Evolutionary conservation across 129 eudicot species (phyloP).

Genomic region (Tagetes erecta): DNA sequence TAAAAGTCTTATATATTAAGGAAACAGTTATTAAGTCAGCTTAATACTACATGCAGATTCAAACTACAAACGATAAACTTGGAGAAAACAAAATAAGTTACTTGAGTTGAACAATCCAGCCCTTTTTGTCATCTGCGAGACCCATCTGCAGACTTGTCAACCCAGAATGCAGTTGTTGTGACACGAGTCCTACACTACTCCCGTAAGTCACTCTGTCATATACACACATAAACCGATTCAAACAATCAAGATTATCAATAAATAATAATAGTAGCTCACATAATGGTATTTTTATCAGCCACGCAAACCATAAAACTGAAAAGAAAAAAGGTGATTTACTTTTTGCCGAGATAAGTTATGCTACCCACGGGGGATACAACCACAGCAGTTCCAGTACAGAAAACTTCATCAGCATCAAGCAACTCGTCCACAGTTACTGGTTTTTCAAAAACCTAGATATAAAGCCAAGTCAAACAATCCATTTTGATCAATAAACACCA

Average conservation of each 20-base stretch:
- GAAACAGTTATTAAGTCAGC: background rate
- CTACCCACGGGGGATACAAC: conserved; percentile 87
- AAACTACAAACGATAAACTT: conserved; percentile 24
- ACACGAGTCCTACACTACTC: conserved; percentile 63
- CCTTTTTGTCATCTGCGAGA: conserved; percentile 67
- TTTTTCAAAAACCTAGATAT: conserved; percentile 59
- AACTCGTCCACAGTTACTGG: conserved; percentile 66
- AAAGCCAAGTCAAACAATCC: conserved; percentile 6
- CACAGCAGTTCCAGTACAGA: conserved; percentile 91
- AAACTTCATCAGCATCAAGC: conserved; percentile 91
- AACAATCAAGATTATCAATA: background rate
- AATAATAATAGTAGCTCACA: conserved; percentile 1
- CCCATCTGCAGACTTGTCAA: conserved; percentile 88
- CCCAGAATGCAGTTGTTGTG: conserved; percentile 64
- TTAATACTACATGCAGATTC: conserved; percentile 12
- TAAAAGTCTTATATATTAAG: background rate
- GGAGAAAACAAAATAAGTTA: conserved; percentile 26
- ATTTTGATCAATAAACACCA: background rate
- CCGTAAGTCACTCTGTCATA: conserved; percentile 68
- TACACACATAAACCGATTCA: background rate
- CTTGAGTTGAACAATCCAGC: conserved; percentile 71
- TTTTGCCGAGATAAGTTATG: conserved; percentile 70
- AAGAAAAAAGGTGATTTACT: conserved; percentile 42
- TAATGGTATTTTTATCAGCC: background rate
- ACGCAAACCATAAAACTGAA: conserved; percentile 4